Percentiles rank a stretch among this genome's conserved stretches.
These are phyloP conservation scores for Boletus insuetus DNA, from an alignment of 768 basidiomycete species.

Conservation along the genomic window DNA sequence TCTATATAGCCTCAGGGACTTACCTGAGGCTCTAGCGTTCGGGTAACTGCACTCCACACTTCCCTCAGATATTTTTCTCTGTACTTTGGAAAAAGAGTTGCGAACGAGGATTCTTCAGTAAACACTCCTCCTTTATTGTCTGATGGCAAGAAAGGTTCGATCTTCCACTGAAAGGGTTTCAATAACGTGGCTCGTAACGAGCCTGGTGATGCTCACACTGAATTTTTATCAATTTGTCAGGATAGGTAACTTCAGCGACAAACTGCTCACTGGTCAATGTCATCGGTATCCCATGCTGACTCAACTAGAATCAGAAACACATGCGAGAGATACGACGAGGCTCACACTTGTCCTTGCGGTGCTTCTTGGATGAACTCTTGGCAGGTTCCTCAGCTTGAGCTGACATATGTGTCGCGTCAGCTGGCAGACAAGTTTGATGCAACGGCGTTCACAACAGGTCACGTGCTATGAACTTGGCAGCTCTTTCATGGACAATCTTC, in stretches of 20 bases:
- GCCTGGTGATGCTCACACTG: slow-evolving; percentile 41
- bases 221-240: slow-evolving; percentile 1
- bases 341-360: slow-evolving; percentile 95
- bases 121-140: slow-evolving; percentile 86
- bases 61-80: slow-evolving; percentile 95
- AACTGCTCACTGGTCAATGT: slow-evolving; percentile 91
- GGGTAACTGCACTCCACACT: slow-evolving; percentile 90
- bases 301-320: slow-evolving; percentile 16
- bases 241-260: slow-evolving; percentile 1
- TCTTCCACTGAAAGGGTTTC: slow-evolving; percentile 66
- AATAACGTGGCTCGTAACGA: slow-evolving; percentile 1
- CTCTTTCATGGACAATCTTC: slow-evolving; percentile 47
- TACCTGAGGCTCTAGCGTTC: slow-evolving; percentile 78
- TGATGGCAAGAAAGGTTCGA: slow-evolving; percentile 69
- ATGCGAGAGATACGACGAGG: background rate
- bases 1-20: slow-evolving; percentile 20
- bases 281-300: slow-evolving; percentile 97
- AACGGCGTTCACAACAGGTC: slow-evolving; percentile 1
- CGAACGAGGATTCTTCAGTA: slow-evolving; percentile 95
- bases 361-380: slow-evolving; percentile 82
- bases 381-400: slow-evolving; percentile 33
- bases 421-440: too few relatives aligned
- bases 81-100: slow-evolving; percentile 97
- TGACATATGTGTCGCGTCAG: slow-evolving; percentile 17
- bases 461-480: slow-evolving; percentile 10